Evolutionary conservation across 441 rosid genomes (phyloP).

Genomic region (Lepidium campestre): DNA sequence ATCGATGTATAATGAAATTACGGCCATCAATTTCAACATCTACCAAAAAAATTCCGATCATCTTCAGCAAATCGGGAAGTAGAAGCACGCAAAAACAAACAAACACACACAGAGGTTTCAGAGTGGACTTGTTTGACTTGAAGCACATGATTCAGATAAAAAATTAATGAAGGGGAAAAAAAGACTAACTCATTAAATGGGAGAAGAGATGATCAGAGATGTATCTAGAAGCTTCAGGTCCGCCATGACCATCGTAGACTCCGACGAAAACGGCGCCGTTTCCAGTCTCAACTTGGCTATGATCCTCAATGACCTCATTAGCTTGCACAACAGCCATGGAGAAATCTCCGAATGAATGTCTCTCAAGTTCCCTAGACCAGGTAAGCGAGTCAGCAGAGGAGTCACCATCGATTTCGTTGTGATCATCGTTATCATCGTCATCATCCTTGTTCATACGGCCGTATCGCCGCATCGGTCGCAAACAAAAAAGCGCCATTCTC

Average conservation of each 20-base stretch:
- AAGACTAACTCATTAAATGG: constrained; percentile 61
- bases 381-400: constrained; percentile 39
- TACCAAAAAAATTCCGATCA: not conserved
- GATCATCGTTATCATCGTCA: constrained; percentile 24
- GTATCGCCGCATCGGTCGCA: constrained; percentile 62
- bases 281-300: constrained; percentile 78
- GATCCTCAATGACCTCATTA: constrained; percentile 78
- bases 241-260: constrained; percentile 96
- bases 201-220: constrained; percentile 70
- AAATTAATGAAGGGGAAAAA: not conserved
- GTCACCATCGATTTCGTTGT: constrained; percentile 10
- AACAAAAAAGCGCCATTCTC: constrained; percentile 63
- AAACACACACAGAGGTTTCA: not conserved
- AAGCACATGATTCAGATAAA: not conserved
- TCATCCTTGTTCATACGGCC: constrained; percentile 71
- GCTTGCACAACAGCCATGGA: constrained; percentile 84
- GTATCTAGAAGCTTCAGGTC: constrained; percentile 80
- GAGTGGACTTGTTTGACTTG: constrained; percentile 7
- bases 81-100: too few species aligned
- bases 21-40: not conserved
- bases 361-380: constrained; percentile 79
- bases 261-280: constrained; percentile 71
- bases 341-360: constrained; percentile 68
- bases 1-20: not conserved
- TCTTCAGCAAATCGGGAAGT: not conserved